Evolutionary conservation across 108 stramenopile species (phyloP), one percentile per base, ranked within the genome.

Genomic region (Poteriospumella lacustris): DNA sequence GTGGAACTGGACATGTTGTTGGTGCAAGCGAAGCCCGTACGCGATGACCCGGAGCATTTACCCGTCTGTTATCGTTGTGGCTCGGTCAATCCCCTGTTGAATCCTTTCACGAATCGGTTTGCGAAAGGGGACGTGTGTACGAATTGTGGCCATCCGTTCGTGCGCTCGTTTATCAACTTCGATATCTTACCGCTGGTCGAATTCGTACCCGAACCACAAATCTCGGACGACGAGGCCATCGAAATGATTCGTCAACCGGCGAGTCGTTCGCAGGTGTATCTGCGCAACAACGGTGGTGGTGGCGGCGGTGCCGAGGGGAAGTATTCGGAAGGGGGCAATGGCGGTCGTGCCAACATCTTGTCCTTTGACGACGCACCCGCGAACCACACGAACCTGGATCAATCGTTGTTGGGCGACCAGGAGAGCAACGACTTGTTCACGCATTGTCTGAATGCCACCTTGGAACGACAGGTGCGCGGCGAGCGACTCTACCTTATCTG

Each of bases 31-130:
- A 85, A 89, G 76, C 84, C 89, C 26, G 80, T 78, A 31, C 43
- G 70, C 43, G 90, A 91, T 75, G 85, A 83, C 42, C 78, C 84
- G 40, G 90, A 90, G 67, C 58, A 87, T 41, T 85, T 84, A 41
- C 88, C 87, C 33, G 88, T 87, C 9, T 91, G 90, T 85, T 91
- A 90, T 60, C 82, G 85, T 33, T 91, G 91, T 78, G 87, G 89
- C 15, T 78, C 83, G 1, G 59, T 80, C 41, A 91, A 91, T 75
- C 83, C 87, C 9, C 78, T 90, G n/a, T 69, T 91, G 42, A 85
- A 83, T 62, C 76, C 85, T 24, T 72, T 64, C 1, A 56, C 38
- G 38, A 78, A 64, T 29, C 31, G 39, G 58, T 39, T 12, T 34
- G 85, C 58, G 1, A 26, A 60, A 70, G 87, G 87, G 0, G 91